phyloP scores from a whole-genome alignment of 768 basidiomycete genomes.

The Leccinum subgranulosum region DNA sequence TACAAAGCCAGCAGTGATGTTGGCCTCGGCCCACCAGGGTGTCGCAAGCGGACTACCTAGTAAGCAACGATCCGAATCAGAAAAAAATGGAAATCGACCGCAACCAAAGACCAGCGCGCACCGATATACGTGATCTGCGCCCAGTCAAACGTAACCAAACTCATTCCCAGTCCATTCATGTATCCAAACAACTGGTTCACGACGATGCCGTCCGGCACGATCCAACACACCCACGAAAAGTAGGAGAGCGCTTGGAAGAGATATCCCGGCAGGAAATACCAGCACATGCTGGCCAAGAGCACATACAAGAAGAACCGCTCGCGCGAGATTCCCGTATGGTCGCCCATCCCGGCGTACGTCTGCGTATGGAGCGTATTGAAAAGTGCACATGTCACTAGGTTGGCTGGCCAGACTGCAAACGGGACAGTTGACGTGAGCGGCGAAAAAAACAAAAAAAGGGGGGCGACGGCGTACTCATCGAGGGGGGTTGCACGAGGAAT shows the following conservation, averaged over 20 bases:
- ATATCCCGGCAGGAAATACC: slow-evolving; percentile 72
- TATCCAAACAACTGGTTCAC: slow-evolving; percentile 80
- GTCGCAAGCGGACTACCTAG: slow-evolving; percentile 57
- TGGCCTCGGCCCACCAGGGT: slow-evolving; percentile 83
- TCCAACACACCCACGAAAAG: slow-evolving; percentile 67
- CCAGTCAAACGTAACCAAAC: slow-evolving; percentile 81
- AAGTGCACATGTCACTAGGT: slow-evolving; percentile 64
- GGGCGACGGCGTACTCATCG: slow-evolving; percentile 48
- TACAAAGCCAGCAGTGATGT: slow-evolving; percentile 58
- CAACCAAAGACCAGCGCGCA: neutral
- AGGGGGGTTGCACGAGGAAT: slow-evolving; percentile 62
- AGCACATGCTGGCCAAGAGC: slow-evolving; percentile 32
- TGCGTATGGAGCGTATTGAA: slow-evolving; percentile 74
- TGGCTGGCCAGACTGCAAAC: slow-evolving; percentile 71
- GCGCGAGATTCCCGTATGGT: slow-evolving; percentile 48
- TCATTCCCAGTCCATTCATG: slow-evolving; percentile 57
- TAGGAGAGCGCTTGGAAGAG: slow-evolving; percentile 63
- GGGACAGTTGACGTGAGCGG: slow-evolving; percentile 10
- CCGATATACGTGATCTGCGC: slow-evolving; percentile 50
- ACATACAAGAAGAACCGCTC: slow-evolving; percentile 49
- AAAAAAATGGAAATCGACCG: neutral
- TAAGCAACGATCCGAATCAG: neutral
- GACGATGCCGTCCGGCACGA: slow-evolving; percentile 62
- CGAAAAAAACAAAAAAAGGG: neutral
- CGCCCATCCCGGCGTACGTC: slow-evolving; percentile 40